Evolutionary conservation across 495 filamentous ascomycete species (phyloP), one percentile per base, ranked within the genome.

Genomic region (Aspergillus nanangensis): DNA sequence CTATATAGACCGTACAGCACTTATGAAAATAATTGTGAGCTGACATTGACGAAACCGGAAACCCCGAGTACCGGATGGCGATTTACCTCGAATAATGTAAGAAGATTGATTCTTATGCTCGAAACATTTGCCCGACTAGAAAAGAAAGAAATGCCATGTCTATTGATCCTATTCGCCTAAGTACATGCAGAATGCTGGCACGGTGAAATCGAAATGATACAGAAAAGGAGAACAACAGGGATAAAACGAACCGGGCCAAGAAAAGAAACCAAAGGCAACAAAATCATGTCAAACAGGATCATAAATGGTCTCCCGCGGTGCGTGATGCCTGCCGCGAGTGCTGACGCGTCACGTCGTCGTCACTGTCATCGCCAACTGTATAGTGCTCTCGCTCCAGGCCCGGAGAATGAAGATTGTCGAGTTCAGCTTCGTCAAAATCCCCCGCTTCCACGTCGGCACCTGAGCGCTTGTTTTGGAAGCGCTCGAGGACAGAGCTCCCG

Each of bases 341-440:
- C 20, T 50, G 51, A n/a, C 32, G 48, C 14, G 45, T 37, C 14
- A 62, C 57, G 2, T 74, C 70, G 13, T 71, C 69, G 23, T 70
- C 67, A 45, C 69, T 72, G 17, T 58, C 65, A 39, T 71, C 68
- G 0, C 69, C 71, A 8, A 75, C 65, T 10, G 65, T 59, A 45
- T 73, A 71, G 44, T 69, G 58, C n/a, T 67, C 67, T 34, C 55
- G 53, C n/a, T 69, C 56, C 20, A 62, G 8, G n/a, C 53, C 58
- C 21, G 66, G 63, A 5, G 65, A 69, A 38, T 86, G 78, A 36
- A 94, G 62, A 50, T 90, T 80, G 59, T 95, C 88, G 25, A 96
- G 57, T 61, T 95, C 88, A 33, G 77, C 78, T 66, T 96, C 93
- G 53, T 97, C 90, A 68, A 93, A 97, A 60, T 92, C 90, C 10